phyloP scores from a whole-genome alignment of 2,329 filamentous ascomycete genomes.

The Coleophoma crateriformis region DNA sequence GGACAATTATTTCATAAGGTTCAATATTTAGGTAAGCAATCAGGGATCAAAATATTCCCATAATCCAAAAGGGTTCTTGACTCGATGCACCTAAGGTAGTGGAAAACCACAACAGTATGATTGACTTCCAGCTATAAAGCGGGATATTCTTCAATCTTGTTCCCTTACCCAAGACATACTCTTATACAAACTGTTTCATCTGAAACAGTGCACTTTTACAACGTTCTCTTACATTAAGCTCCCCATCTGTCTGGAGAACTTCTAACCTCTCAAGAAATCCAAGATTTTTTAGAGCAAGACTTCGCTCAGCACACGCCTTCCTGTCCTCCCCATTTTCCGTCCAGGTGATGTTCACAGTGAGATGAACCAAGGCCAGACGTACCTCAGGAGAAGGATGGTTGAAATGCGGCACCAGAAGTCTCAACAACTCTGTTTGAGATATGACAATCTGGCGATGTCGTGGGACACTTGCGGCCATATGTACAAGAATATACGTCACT shows the following conservation, averaged over 20 bases:
- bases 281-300: constrained; percentile 61
- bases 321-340: constrained; percentile 68
- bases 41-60: too few relatives aligned
- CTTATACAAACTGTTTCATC: constrained; percentile 37
- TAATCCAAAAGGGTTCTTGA: too few relatives aligned
- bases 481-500: constrained; percentile 77
- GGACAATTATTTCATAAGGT: too few relatives aligned
- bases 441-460: constrained; percentile 74
- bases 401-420: constrained; percentile 67
- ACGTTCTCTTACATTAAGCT: constrained; percentile 78
- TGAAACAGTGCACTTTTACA: constrained; percentile 76
- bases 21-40: too few relatives aligned
- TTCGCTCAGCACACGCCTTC: constrained; percentile 59
- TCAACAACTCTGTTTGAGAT: constrained; percentile 70
- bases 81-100: too few relatives aligned
- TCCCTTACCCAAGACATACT: too few relatives aligned
- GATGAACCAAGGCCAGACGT: constrained; percentile 73
- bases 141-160: too few relatives aligned
- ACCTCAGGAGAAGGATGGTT: constrained; percentile 68
- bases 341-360: constrained; percentile 82
- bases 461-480: constrained; percentile 78
- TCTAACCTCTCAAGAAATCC: constrained; percentile 66
- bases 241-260: constrained; percentile 59
- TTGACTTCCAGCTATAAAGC: too few relatives aligned
- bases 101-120: too few relatives aligned